Percentiles rank a stretch among this genome's conserved stretches.
Conservation (phyloP, 345 rosid species). For the Bruguiera gymnorhiza region DNA sequence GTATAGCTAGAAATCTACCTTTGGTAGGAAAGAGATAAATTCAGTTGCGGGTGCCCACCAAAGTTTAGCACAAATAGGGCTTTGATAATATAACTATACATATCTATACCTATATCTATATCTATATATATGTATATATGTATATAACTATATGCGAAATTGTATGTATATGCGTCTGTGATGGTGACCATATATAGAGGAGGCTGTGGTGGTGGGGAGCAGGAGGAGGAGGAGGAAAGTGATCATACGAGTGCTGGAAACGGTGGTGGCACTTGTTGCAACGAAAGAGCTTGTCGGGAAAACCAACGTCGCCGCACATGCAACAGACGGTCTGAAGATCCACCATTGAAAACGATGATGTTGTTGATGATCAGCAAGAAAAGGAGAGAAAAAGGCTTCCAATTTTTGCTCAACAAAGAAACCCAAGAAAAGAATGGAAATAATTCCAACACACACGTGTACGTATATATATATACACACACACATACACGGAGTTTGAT, state of each 20-base stretch:
- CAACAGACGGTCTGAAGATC: constrained; percentile 82
- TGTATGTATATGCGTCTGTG: not conserved
- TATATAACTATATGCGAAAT: too few species aligned
- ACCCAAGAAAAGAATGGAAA: not conserved
- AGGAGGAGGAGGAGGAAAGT: not conserved
- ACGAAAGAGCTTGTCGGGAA: constrained; percentile 91
- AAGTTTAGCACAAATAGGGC: not conserved
- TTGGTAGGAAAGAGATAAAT: constrained; percentile 16
- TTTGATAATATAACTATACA: too few species aligned
- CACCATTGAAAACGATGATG: constrained; percentile 44
- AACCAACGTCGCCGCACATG: constrained; percentile 99
- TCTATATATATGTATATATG: not conserved
- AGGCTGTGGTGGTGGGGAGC: not conserved
- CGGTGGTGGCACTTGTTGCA: constrained; percentile 84
- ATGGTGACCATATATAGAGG: not conserved
- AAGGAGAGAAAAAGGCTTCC: not conserved
- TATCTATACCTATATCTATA: not conserved
- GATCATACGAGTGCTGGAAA: constrained; percentile 83
- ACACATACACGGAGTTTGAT: not conserved
- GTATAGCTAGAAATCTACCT: not conserved
- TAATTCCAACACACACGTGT: not conserved
- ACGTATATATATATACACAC: too few species aligned
- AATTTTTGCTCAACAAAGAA: not conserved
- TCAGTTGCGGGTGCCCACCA: constrained; percentile 32
- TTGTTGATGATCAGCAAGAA: too few species aligned